These are phyloP conservation scores for Linnemannia exigua DNA, from an alignment of 192 early-diverging fungal genomes.

Conservation along the genomic window DNA sequence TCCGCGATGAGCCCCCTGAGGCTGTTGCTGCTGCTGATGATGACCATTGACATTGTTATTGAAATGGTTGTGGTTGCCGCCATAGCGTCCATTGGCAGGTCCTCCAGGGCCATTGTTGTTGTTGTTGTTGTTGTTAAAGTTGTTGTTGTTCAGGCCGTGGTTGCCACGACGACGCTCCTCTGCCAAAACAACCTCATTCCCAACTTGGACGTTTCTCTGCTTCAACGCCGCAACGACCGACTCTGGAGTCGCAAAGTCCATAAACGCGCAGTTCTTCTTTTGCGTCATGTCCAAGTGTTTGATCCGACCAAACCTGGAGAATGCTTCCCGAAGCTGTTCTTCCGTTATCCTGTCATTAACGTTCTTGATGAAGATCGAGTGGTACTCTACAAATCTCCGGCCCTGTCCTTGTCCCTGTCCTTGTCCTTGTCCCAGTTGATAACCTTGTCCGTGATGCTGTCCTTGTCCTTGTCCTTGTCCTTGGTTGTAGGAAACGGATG, in stretches of 20 bases:
- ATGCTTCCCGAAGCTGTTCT: conserved; percentile 65
- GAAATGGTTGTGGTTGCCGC: neutral
- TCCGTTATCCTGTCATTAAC: conserved; percentile 65
- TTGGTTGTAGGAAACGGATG: conserved; percentile 17
- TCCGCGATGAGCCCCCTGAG: neutral
- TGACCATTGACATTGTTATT: neutral
- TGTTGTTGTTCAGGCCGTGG: conserved; percentile 4
- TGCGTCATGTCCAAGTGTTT: conserved; percentile 67
- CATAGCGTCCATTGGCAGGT: neutral
- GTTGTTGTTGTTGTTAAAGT: neutral
- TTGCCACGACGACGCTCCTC: conserved; percentile 41
- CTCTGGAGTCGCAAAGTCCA: conserved; percentile 33
- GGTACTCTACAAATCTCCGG: conserved; percentile 24
- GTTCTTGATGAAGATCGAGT: conserved; percentile 71
- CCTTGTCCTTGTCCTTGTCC: neutral
- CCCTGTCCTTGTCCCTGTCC: neutral
- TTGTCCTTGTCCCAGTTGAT: neutral
- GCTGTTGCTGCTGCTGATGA: neutral
- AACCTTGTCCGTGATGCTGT: conserved; percentile 12
- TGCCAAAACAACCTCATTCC: conserved; percentile 30
- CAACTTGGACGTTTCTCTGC: conserved; percentile 30
- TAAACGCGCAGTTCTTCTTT: conserved; percentile 63
- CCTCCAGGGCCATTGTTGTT: conserved; percentile 3
- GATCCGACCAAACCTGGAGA: conserved; percentile 70
- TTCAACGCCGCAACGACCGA: conserved; percentile 30